Evolutionary conservation across 106 monocot genomes (phyloP).

Genomic region (Dendrobium officinale): DNA sequence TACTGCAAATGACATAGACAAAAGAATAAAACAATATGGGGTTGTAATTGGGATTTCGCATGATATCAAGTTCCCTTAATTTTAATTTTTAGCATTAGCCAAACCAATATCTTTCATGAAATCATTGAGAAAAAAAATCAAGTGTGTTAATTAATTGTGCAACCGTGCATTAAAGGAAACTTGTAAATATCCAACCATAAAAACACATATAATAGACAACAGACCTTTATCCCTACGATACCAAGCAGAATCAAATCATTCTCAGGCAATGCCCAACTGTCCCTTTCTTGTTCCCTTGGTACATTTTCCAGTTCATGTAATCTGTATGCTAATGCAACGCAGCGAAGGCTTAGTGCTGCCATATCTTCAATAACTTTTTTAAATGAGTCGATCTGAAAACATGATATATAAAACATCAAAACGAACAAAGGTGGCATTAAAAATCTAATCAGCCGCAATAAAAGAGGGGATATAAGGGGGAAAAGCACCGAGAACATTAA

Average conservation of each 20-base stretch:
- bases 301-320: slow-evolving; percentile 36
- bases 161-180: too few species aligned
- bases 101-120: not conserved
- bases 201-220: not conserved
- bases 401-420: not conserved
- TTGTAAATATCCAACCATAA: not conserved
- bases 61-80: not conserved
- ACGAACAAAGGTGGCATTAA: not conserved
- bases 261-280: slow-evolving; percentile 70
- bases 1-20: not conserved
- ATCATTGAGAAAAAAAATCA: not conserved
- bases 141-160: too few species aligned
- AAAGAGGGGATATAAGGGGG: not conserved
- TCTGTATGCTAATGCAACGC: slow-evolving; percentile 85
- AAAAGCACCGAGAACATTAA: not conserved
- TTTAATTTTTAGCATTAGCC: not conserved
- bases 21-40: not conserved
- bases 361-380: slow-evolving; percentile 78
- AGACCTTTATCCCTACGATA: slow-evolving; percentile 91
- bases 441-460: not conserved
- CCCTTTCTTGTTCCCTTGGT: slow-evolving; percentile 59
- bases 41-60: not conserved
- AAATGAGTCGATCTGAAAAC: slow-evolving; percentile 54
- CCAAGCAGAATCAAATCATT: slow-evolving; percentile 64
- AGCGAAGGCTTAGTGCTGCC: slow-evolving; percentile 76